A percentile compares a stretch with the other conserved stretches of the same genome.
These are phyloP conservation scores for Huntiella omanensis DNA, from an alignment of 2,329 filamentous ascomycete genomes.

Conservation along the genomic window DNA sequence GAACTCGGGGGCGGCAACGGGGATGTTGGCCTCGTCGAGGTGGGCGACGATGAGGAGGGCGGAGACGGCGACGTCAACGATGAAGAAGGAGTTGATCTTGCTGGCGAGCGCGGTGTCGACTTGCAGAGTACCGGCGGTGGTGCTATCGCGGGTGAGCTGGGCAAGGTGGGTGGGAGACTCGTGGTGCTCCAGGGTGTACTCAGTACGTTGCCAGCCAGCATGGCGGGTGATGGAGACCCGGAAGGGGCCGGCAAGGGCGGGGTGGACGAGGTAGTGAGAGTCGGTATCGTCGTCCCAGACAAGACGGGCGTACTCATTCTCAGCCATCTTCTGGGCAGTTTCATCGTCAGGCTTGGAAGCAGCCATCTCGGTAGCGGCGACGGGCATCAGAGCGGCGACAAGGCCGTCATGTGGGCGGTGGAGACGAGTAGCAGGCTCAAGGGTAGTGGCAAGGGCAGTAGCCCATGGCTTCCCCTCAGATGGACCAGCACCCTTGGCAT, in stretches of 20 bases:
- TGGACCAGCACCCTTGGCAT: constrained; percentile 27
- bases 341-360: constrained; percentile 32
- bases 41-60: constrained; percentile 41
- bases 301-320: constrained; percentile 49
- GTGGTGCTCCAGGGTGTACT: constrained; percentile 47
- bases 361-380: constrained; percentile 42
- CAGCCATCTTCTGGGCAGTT: constrained; percentile 40
- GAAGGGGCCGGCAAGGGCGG: constrained; percentile 43
- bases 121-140: constrained; percentile 40
- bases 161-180: constrained; percentile 42
- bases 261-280: constrained; percentile 44
- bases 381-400: constrained; percentile 50
- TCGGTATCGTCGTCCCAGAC: constrained; percentile 49
- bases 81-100: constrained; percentile 40
- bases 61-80: constrained; percentile 42
- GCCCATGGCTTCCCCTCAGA: constrained; percentile 30
- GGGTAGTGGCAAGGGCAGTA: constrained; percentile 36
- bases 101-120: constrained; percentile 40
- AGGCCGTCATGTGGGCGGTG: constrained; percentile 41
- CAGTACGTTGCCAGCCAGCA: constrained; percentile 38
- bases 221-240: constrained; percentile 39
- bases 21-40: constrained; percentile 31
- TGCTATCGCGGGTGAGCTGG: constrained; percentile 39
- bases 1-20: constrained; percentile 16
- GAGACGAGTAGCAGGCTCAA: constrained; percentile 34